phyloP scores from a whole-genome alignment of 75 land plant species.

The Pinus taeda region DNA sequence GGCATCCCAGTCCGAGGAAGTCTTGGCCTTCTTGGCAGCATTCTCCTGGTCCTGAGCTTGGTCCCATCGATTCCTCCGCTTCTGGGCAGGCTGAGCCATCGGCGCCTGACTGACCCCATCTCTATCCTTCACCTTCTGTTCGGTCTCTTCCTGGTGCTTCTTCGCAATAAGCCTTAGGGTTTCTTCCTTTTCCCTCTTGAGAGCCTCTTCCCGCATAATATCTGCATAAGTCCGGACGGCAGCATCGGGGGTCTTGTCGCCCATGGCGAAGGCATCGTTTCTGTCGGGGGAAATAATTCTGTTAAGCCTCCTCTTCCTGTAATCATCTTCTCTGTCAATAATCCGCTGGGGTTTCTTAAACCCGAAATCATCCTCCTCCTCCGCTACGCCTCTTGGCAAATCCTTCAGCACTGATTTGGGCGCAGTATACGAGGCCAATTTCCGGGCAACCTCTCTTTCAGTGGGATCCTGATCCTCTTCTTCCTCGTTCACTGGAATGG shows the following conservation, averaged over 20 bases:
- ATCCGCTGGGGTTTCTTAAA: slow-evolving; percentile 77
- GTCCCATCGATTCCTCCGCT: slow-evolving; percentile 98
- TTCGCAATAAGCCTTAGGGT: slow-evolving; percentile 59
- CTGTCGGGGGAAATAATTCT: slow-evolving; percentile 85
- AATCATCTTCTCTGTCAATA: slow-evolving; percentile 91
- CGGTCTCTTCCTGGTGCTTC: slow-evolving; percentile 82
- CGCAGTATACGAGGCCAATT: slow-evolving; percentile 80
- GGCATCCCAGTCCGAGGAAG: slow-evolving; percentile 82
- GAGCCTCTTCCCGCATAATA: slow-evolving; percentile 80
- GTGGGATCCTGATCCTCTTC: slow-evolving; percentile 66
- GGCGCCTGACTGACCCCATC: slow-evolving; percentile 25
- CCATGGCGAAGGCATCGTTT: slow-evolving; percentile 84
- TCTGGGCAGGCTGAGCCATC: slow-evolving; percentile 29
- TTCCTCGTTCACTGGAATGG: slow-evolving; percentile 81
- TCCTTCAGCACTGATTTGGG: slow-evolving; percentile 72
- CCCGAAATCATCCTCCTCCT: slow-evolving; percentile 49
- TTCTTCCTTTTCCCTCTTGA: slow-evolving; percentile 79
- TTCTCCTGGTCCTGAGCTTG: slow-evolving; percentile 62
- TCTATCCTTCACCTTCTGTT: slow-evolving; percentile 29
- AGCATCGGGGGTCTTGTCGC: slow-evolving; percentile 82
- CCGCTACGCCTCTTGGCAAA: slow-evolving; percentile 43
- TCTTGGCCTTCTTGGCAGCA: slow-evolving; percentile 55
- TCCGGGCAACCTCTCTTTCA: slow-evolving; percentile 62
- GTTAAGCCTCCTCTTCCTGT: slow-evolving; percentile 69
- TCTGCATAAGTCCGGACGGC: slow-evolving; percentile 85